Evolutionary conservation across 352 stramenopile genomes (phyloP).

Genomic region (Globisporangium polare): DNA sequence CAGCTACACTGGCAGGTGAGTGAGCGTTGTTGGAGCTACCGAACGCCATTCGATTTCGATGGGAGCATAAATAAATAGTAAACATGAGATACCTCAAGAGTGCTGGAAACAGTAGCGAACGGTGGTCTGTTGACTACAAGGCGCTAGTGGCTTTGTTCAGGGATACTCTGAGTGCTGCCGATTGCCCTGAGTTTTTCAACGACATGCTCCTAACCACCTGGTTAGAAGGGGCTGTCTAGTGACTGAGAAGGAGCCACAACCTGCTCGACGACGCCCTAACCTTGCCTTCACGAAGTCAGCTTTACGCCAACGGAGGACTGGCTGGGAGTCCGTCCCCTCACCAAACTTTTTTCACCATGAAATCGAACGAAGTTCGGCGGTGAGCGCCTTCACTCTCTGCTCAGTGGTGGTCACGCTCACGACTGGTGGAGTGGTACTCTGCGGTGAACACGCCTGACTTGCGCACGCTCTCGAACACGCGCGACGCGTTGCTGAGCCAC

Average conservation of each 20-base stretch:
- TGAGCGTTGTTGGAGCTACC: not conserved
- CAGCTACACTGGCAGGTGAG: slow-evolving; percentile 3
- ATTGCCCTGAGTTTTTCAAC: too few species aligned
- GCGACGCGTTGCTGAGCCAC: slow-evolving; percentile 68
- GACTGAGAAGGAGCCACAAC: too few species aligned
- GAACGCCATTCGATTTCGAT: not conserved
- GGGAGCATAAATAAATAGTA: not conserved
- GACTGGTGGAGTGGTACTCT: slow-evolving; percentile 30
- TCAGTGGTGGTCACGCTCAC: slow-evolving; percentile 48
- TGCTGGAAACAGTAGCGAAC: not conserved
- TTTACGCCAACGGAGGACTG: too few species aligned
- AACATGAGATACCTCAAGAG: not conserved
- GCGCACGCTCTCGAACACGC: slow-evolving; percentile 65
- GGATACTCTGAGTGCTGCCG: not conserved
- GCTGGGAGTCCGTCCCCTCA: too few species aligned
- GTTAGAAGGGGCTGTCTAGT: too few species aligned
- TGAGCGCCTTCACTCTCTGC: not conserved
- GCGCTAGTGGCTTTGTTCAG: not conserved
- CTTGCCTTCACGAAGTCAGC: too few species aligned
- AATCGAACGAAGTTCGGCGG: not conserved
- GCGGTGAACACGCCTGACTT: slow-evolving; percentile 57
- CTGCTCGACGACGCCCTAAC: too few species aligned
- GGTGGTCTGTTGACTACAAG: not conserved
- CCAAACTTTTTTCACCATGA: not conserved
- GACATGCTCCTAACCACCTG: too few species aligned